Conservation (phyloP, 2,329 filamentous ascomycete species). For the Fusarium cicatricum region DNA sequence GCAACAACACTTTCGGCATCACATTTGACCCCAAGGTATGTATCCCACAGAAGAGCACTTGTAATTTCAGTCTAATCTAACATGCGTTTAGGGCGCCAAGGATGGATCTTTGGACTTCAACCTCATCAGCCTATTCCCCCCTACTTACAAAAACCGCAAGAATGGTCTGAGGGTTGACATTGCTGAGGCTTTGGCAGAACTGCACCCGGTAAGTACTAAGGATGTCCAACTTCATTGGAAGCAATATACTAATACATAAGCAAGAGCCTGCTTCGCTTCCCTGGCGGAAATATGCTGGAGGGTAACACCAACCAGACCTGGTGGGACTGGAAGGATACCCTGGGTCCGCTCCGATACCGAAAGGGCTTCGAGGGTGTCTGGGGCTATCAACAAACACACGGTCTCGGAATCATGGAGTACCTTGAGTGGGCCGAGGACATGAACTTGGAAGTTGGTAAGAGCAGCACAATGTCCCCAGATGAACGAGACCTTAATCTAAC, state of each 20-base stretch:
- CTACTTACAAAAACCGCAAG: slow-evolving; percentile 63
- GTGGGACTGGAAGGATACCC: slow-evolving; percentile 63
- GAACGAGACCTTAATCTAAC: neutral
- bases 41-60: rapidly evolving
- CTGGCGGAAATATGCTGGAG: slow-evolving; percentile 71
- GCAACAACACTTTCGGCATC: slow-evolving; percentile 64
- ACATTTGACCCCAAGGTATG: slow-evolving; percentile 55
- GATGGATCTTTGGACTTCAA: slow-evolving; percentile 62
- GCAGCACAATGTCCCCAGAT: neutral
- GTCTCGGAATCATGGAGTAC: slow-evolving; percentile 69
- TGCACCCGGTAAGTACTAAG: slow-evolving; percentile 55
- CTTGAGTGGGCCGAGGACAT: slow-evolving; percentile 68
- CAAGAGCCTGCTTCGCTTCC: slow-evolving; percentile 67
- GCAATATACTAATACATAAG: neutral
- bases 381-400: slow-evolving; percentile 69
- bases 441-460: slow-evolving; percentile 59
- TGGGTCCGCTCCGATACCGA: slow-evolving; percentile 62
- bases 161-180: slow-evolving; percentile 68
- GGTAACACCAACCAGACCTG: slow-evolving; percentile 52
- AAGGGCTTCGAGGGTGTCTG: slow-evolving; percentile 66
- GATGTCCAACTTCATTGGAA: rapidly evolving
- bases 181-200: slow-evolving; percentile 58
- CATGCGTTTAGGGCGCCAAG: slow-evolving; percentile 43
- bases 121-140: slow-evolving; percentile 67
- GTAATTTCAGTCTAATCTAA: neutral